Evolutionary conservation across 1,284 basidiomycete genomes (phyloP).

Genomic region (Gomphus sp.): DNA sequence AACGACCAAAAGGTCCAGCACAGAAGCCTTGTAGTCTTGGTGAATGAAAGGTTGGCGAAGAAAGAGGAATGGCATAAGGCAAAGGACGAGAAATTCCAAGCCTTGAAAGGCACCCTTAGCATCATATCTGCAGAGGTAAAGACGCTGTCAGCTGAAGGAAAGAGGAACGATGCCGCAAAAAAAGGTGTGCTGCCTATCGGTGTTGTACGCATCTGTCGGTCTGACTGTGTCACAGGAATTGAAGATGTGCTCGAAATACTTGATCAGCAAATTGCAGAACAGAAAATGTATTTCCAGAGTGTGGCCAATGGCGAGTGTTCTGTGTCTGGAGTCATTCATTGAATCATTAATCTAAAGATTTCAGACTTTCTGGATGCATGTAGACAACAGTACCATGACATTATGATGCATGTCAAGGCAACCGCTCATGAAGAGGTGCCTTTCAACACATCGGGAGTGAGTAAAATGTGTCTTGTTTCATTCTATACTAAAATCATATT

Average conservation of each 20-base stretch:
- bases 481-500: not conserved
- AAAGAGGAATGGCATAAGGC: conserved; percentile 28
- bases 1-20: conserved; percentile 50
- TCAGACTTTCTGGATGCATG: conserved; percentile 56
- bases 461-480: not conserved
- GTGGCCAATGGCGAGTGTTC: conserved; percentile 41
- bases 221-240: conserved; percentile 25
- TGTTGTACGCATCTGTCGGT: not conserved
- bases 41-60: conserved; percentile 47
- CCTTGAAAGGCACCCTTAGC: conserved; percentile 43
- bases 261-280: conserved; percentile 40
- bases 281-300: conserved; percentile 37
- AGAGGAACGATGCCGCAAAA: conserved; percentile 11
- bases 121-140: conserved; percentile 11
- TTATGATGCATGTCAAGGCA: conserved; percentile 48
- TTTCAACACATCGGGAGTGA: conserved; percentile 69
- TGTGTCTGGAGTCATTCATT: not conserved
- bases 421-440: conserved; percentile 63
- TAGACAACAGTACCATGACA: conserved; percentile 49
- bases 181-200: conserved; percentile 30
- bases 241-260: conserved; percentile 47
- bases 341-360: not conserved
- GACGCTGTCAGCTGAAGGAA: no score
- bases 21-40: conserved; percentile 43
- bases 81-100: conserved; percentile 43